phyloP scores from a whole-genome alignment of 1,284 basidiomycete species.

The Boletellus deceptivus region DNA sequence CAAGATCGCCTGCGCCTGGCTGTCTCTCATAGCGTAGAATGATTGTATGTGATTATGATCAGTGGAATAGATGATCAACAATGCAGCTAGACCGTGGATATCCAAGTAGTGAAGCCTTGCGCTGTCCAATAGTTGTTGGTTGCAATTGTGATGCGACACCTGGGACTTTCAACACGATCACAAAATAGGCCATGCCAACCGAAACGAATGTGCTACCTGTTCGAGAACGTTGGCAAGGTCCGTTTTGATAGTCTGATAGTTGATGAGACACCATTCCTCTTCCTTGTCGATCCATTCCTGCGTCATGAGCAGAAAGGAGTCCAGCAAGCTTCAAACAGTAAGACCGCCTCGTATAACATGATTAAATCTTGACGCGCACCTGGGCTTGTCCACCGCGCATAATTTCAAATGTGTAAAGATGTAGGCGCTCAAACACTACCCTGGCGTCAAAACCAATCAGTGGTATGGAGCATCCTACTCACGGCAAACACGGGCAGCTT shows the following conservation, averaged over 20 bases:
- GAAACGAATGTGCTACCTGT: constrained; percentile 9
- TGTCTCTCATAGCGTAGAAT: constrained; percentile 22
- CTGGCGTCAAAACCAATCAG: neutral
- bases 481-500: constrained; percentile 27
- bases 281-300: constrained; percentile 19
- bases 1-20: constrained; percentile 25
- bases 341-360: neutral
- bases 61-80: constrained; percentile 21
- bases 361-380: constrained; percentile 6
- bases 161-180: constrained; percentile 16
- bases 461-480: constrained; percentile 1
- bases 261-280: constrained; percentile 29
- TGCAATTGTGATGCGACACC: constrained; percentile 20
- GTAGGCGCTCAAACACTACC: constrained; percentile 23
- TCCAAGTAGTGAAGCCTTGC: constrained; percentile 20
- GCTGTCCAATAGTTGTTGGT: constrained; percentile 10
- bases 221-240: constrained; percentile 14
- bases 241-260: constrained; percentile 24
- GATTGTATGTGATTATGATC: constrained; percentile 14
- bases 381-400: constrained; percentile 17
- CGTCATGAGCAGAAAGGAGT: constrained; percentile 15
- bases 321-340: constrained; percentile 18
- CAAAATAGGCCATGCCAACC: neutral
- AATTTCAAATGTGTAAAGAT: constrained; percentile 29
- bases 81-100: constrained; percentile 26